Conservation (phyloP, 2,329 filamentous ascomycete genomes). For the Fusarium foetens region DNA sequence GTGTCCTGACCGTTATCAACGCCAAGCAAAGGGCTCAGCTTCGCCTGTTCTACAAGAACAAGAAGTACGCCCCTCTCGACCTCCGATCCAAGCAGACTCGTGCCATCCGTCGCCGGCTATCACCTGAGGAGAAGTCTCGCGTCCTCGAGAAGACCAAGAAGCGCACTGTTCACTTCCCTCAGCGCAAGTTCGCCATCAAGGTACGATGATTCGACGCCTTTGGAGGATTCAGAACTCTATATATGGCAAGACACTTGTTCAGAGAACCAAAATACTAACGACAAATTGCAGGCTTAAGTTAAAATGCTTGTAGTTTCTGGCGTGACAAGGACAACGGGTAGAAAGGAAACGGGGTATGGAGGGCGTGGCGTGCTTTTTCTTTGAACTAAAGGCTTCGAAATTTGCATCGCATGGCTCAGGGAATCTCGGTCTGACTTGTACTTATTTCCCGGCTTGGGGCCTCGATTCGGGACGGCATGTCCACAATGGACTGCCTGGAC, state of each 20-base stretch:
- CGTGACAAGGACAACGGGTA: conserved; percentile 48
- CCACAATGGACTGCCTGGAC: conserved; percentile 47
- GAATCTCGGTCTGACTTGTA: conserved; percentile 53
- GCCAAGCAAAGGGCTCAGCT: conserved; percentile 98
- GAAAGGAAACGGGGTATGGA: conserved; percentile 50
- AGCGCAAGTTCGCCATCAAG: conserved; percentile 99
- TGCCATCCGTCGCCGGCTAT: conserved; percentile 95
- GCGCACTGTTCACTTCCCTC: conserved; percentile 94
- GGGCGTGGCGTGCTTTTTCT: conserved; percentile 53
- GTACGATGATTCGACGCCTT: conserved; percentile 58
- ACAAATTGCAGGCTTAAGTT: conserved; percentile 43
- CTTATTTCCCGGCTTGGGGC: conserved; percentile 51
- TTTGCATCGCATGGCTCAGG: conserved; percentile 54
- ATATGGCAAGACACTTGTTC: neutral
- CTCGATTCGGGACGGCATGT: conserved; percentile 51
- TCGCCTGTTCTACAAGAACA: conserved; percentile 99
- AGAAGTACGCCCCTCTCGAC: conserved; percentile 99
- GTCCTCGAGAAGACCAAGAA: conserved; percentile 96
- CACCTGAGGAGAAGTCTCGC: conserved; percentile 86
- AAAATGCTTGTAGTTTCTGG: conserved; percentile 43
- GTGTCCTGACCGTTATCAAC: conserved; percentile 99
- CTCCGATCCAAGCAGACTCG: conserved; percentile 98
- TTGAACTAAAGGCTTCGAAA: conserved; percentile 48
- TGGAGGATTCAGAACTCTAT: neutral
- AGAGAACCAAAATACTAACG: conserved; percentile 29